Evolutionary conservation across 2,329 filamentous ascomycete genomes (phyloP).

Genomic region (Microcyclosporella mali): DNA sequence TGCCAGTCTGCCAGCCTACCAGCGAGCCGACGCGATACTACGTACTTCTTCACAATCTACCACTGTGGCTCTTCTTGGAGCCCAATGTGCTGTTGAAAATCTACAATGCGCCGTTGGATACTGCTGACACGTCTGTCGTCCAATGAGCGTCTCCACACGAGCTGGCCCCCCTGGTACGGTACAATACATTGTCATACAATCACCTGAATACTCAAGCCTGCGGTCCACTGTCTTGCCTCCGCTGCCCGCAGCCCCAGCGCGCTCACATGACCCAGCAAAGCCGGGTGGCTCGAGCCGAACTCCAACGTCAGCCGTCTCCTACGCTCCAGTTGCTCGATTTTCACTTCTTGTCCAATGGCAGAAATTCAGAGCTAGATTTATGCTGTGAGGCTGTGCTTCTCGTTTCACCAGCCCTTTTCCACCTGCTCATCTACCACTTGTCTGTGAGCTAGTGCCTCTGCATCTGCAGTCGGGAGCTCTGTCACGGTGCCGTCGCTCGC

Average conservation of each 20-base stretch:
- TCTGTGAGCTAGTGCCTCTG: constrained; percentile 8
- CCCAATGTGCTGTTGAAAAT: not conserved
- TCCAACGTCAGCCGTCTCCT: constrained; percentile 1
- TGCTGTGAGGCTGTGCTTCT: constrained; percentile 12
- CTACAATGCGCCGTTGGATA: constrained; percentile 7
- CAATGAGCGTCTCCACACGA: constrained; percentile 9
- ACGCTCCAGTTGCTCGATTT: constrained; percentile 8
- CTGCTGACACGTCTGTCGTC: constrained; percentile 4
- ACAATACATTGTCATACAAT: constrained; percentile 4
- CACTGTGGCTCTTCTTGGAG: too few relatives aligned
- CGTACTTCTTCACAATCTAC: not conserved
- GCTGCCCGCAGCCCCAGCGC: constrained; percentile 13
- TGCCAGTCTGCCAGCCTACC: not conserved
- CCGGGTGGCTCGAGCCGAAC: constrained; percentile 5
- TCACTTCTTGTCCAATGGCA: constrained; percentile 19
- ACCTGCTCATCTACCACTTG: not conserved
- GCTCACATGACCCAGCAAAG: constrained; percentile 19
- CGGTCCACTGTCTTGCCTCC: constrained; percentile 8
- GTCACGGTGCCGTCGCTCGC: constrained; percentile 10
- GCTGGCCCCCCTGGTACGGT: constrained; percentile 3
- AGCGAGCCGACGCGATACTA: constrained; percentile 1
- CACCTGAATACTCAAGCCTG: constrained; percentile 16
- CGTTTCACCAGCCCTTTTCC: constrained; percentile 9
- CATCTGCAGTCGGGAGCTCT: not conserved
- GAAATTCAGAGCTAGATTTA: constrained; percentile 16